A percentile compares a stretch with the other conserved stretches of the same genome.
phyloP scores from a whole-genome alignment of 441 rosid species.

The Lepidium campestre region DNA sequence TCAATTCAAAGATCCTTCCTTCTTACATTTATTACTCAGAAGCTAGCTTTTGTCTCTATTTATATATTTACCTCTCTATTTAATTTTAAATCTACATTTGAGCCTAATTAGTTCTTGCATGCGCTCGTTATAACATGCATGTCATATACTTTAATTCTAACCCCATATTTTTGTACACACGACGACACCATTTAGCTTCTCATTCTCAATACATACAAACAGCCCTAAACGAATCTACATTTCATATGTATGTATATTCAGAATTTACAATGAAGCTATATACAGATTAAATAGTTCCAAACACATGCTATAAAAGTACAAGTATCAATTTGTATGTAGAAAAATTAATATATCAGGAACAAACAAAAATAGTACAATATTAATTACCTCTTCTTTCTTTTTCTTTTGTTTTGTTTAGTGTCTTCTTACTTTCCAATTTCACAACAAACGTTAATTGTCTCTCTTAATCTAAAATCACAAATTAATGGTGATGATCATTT shows the following conservation, averaged over 20 bases:
- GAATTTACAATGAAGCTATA: not conserved
- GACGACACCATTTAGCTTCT: no score
- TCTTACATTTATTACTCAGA: not conserved
- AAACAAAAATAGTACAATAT: not conserved
- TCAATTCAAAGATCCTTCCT: no score
- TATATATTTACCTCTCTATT: not conserved
- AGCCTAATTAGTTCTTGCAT: not conserved
- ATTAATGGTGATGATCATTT: conserved; percentile 11
- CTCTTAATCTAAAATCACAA: conserved; percentile 14
- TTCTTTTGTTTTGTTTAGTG: not conserved
- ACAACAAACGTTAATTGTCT: conserved; percentile 9
- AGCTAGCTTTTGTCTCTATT: conserved; percentile 1
- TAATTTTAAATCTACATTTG: no score
- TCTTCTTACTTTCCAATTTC: not conserved
- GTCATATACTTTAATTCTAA: no score
- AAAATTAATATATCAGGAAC: not conserved
- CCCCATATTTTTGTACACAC: no score
- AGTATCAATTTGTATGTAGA: not conserved
- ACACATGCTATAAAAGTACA: conserved; percentile 5
- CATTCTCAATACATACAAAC: no score
- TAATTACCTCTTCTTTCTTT: not conserved
- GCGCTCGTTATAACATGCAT: no score
- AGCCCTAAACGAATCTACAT: not conserved
- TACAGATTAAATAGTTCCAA: not conserved
- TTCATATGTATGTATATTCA: not conserved